phyloP scores from a whole-genome alignment of 768 basidiomycete species.

The Naganishia randhawae region DNA sequence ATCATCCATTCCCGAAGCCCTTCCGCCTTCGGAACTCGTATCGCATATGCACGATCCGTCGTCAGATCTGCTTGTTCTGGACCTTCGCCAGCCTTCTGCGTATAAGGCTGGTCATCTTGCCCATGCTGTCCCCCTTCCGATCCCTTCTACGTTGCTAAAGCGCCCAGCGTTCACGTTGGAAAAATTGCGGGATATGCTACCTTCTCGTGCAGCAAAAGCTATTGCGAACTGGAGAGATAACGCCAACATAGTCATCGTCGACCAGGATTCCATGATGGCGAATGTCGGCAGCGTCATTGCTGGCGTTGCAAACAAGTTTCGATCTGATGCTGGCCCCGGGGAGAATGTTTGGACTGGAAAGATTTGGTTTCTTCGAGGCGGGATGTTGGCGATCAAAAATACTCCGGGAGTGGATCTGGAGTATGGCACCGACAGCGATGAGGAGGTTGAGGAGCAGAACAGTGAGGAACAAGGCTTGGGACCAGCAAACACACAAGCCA shows the following conservation, averaged over 20 bases:
- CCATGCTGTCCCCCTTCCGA: slow-evolving; percentile 73
- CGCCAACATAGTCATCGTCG: slow-evolving; percentile 71
- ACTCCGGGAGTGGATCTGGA: slow-evolving; percentile 52
- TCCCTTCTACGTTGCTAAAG: slow-evolving; percentile 90
- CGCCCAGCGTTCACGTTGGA: slow-evolving; percentile 79
- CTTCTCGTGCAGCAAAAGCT: slow-evolving; percentile 52
- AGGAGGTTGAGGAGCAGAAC: neutral
- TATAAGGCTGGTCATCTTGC: slow-evolving; percentile 65
- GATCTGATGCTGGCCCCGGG: slow-evolving; percentile 30
- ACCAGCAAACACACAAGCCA: neutral
- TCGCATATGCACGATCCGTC: slow-evolving; percentile 17
- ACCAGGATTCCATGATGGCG: slow-evolving; percentile 67
- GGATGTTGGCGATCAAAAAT: slow-evolving; percentile 57
- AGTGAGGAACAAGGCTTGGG: neutral
- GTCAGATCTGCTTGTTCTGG: slow-evolving; percentile 62
- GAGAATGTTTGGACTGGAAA: slow-evolving; percentile 58
- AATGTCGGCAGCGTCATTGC: slow-evolving; percentile 55
- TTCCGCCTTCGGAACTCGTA: slow-evolving; percentile 28
- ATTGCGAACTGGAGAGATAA: slow-evolving; percentile 35
- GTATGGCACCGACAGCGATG: slow-evolving; percentile 51
- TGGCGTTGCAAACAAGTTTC: slow-evolving; percentile 52
- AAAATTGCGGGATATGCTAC: slow-evolving; percentile 75
- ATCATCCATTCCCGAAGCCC: neutral
- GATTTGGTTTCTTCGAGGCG: slow-evolving; percentile 75
- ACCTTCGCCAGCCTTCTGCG: slow-evolving; percentile 79